A percentile compares a stretch with the other conserved stretches of the same genome.
Conservation (phyloP, 345 rosid genomes). For the Lenwebbia sp. region DNA sequence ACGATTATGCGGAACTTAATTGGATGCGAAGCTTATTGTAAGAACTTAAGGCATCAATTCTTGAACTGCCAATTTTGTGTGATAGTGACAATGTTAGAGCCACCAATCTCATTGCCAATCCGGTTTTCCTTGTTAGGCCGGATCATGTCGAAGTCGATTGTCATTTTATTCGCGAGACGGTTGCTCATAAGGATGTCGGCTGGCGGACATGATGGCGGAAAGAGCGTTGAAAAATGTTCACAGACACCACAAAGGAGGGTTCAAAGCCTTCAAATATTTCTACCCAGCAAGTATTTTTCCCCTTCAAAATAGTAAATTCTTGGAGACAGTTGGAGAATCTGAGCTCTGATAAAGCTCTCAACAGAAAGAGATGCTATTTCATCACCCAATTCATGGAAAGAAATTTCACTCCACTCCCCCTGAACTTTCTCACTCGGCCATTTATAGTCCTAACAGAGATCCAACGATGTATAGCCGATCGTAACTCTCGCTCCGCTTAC, state of each 20-base stretch:
- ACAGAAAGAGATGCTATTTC: background rate
- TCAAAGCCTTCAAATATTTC: background rate
- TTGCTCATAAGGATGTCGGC: background rate
- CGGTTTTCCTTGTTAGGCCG: background rate
- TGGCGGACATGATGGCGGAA: background rate
- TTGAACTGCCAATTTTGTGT: background rate
- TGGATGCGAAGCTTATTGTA: background rate
- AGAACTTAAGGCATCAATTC: background rate
- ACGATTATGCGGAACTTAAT: background rate
- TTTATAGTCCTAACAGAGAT: background rate
- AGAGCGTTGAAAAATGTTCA: background rate
- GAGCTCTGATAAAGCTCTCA: background rate
- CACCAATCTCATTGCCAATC: background rate
- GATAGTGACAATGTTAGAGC: background rate
- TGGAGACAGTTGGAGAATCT: background rate
- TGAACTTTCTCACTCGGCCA: background rate
- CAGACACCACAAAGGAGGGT: background rate
- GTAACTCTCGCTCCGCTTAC: background rate
- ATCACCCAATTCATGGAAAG: background rate
- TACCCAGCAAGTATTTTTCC: background rate
- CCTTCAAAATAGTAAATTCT: background rate
- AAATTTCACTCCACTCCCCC: background rate
- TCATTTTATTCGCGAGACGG: background rate
- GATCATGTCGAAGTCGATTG: background rate
- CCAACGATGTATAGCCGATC: background rate